phyloP scores from a whole-genome alignment of 768 basidiomycete genomes.

The Lactarius deliciosus region DNA sequence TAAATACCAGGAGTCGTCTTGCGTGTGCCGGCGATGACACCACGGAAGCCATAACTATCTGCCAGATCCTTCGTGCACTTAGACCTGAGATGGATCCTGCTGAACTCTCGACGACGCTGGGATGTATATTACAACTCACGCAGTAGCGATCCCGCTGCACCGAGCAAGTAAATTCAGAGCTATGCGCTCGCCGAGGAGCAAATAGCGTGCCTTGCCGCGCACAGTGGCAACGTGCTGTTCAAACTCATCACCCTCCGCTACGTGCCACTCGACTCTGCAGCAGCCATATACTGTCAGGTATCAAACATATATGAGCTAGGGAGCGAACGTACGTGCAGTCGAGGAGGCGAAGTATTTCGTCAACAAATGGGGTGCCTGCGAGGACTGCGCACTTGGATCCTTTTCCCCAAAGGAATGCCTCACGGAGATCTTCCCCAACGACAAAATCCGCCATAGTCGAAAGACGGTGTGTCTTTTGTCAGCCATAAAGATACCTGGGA shows the following conservation, averaged over 20 bases:
- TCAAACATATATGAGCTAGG: no score
- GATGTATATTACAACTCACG: conserved; percentile 49
- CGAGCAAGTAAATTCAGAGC: conserved; percentile 91
- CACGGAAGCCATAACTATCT: conserved; percentile 72
- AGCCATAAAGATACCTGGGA: conserved; percentile 78
- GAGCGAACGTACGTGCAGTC: conserved; percentile 73
- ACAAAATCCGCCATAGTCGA: conserved; percentile 59
- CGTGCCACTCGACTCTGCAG: conserved; percentile 90
- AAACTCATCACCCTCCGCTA: conserved; percentile 80
- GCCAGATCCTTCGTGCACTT: conserved; percentile 80
- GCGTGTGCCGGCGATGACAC: conserved; percentile 90
- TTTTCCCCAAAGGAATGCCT: conserved; percentile 90
- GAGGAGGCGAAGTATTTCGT: conserved; percentile 85
- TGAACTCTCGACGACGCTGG: background rate
- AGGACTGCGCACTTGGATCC: conserved; percentile 75
- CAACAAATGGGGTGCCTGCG: conserved; percentile 94
- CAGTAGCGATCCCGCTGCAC: conserved; percentile 95
- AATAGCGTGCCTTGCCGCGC: conserved; percentile 79
- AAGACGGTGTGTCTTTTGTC: conserved; percentile 91
- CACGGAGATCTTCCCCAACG: conserved; percentile 61
- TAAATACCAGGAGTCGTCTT: conserved; percentile 90
- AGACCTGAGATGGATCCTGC: conserved; percentile 53
- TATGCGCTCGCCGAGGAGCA: conserved; percentile 90
- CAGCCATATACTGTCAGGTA: background rate
- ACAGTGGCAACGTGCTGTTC: conserved; percentile 89